Base-by-base conservation (phyloP, 2,329 filamentous ascomycete genomes). In the Fusarium goolgardi region DNA sequence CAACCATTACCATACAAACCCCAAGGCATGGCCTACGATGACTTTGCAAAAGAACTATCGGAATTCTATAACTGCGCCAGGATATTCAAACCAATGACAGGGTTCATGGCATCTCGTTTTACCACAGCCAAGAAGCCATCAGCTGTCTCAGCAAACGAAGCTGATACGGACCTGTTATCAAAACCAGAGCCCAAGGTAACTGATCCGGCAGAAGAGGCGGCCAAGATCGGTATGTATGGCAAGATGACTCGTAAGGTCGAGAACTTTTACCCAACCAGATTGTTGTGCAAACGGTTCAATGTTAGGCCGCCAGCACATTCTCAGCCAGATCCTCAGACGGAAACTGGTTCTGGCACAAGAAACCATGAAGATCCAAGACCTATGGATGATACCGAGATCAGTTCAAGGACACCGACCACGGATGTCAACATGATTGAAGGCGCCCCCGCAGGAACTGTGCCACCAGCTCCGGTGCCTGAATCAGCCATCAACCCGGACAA, bases 261-360 rank as follows among this genome's bases (percentile, higher is more conserved):
- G 10, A 86, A 89, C 6, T 98, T 97, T 78, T 90, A 90, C 71
- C 96, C 96, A 1, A 90, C 91, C 2, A 85, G 94, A 55, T 80
- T 99, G 40, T 80, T 98, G n/a, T 98, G 95, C 80, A 99, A 98
- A 77, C 86, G 96, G 11, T 97, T 99, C 80, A 94, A 94, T 71
- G 91, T 98, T n/a, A 88, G 85, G 63, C 87, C 91, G 11, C 93
- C 94, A 0, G 84, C 86, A 12, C 86, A 93, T 76, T 88, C 91
- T 32, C 85, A 87, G 71, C 79, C 83, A 34, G 85, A 90, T 41
- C 34, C 71, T 25, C 73, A 77, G 13, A 78, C 83, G 0, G 82
- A 76, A 58, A 51, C 49, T 27, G 52, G 51, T 27, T 63, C 35
- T 35, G 44, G 46, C 44, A 47, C 61, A 74, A 71, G 49, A 21